Conservation (phyloP, 2,329 filamentous ascomycete species). For the Aspergillus sojae region DNA sequence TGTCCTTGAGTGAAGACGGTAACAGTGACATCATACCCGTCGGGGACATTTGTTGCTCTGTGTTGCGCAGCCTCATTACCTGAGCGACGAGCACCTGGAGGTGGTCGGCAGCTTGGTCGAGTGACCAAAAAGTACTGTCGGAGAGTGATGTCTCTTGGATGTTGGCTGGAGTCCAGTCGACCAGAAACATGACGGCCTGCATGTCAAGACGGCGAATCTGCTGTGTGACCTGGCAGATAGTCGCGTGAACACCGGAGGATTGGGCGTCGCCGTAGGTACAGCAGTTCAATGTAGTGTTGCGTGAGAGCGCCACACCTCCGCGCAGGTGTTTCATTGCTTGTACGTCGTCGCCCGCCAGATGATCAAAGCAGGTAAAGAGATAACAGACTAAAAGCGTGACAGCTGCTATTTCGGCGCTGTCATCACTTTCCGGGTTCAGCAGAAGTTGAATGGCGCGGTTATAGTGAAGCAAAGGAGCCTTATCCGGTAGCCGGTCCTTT, state of each 20-base stretch:
- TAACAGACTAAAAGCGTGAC: conserved; percentile 44
- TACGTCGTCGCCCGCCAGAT: conserved; percentile 37
- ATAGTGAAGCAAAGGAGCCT: conserved; percentile 21
- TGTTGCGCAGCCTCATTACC: conserved; percentile 34
- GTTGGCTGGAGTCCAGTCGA: conserved; percentile 32
- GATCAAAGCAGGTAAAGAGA: conserved; percentile 44
- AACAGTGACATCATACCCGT: conserved; percentile 6
- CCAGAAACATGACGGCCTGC: conserved; percentile 38
- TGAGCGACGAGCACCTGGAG: conserved; percentile 34
- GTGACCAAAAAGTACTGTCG: conserved; percentile 27
- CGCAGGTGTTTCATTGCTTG: conserved; percentile 42
- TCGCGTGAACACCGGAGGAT: conserved; percentile 19
- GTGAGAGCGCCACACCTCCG: conserved; percentile 36
- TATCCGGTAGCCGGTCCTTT: conserved; percentile 17
- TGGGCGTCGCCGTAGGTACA: background rate
- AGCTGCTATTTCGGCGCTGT: conserved; percentile 29
- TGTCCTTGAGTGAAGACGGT: conserved; percentile 7
- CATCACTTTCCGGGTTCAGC: conserved; percentile 19
- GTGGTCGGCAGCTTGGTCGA: conserved; percentile 37
- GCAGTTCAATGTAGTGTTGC: conserved; percentile 11
- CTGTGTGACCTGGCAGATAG: conserved; percentile 34
- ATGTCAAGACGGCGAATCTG: conserved; percentile 42
- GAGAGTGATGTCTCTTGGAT: conserved; percentile 24
- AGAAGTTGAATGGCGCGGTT: conserved; percentile 29
- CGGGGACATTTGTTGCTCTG: conserved; percentile 23